phyloP scores from a whole-genome alignment of 805 yeast species.

The Zygotorulaspora chibaensis region DNA sequence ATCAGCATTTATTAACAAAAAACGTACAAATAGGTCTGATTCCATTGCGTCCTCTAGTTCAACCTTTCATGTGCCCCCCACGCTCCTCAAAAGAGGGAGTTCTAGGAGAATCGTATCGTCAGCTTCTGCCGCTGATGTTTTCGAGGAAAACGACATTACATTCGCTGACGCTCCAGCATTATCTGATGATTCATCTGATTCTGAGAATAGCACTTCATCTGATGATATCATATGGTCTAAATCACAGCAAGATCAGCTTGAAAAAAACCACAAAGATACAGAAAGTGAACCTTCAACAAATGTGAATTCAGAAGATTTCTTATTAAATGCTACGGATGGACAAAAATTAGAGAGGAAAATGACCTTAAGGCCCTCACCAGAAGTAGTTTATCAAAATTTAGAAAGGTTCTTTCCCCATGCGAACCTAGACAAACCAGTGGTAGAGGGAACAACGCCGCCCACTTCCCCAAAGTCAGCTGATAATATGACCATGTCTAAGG shows the following conservation, averaged over 20 bases:
- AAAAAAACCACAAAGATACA: not conserved
- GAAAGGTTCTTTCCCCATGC: conserved; percentile 91
- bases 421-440: conserved; percentile 85
- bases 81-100: conserved; percentile 27
- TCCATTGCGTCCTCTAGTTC: conserved; percentile 22
- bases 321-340: conserved; percentile 1
- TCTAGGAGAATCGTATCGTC: conserved; percentile 36
- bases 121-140: conserved; percentile 45
- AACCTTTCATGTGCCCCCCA: conserved; percentile 24
- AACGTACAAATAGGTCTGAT: conserved; percentile 20
- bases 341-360: conserved; percentile 35
- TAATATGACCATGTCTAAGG: conserved; percentile 9
- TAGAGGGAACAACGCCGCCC: conserved; percentile 65
- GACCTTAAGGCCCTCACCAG: conserved; percentile 93
- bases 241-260: not conserved
- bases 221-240: conserved; percentile 22
- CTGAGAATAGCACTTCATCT: conserved; percentile 25
- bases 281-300: conserved; percentile 2
- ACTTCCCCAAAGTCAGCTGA: conserved; percentile 42
- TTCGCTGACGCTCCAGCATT: conserved; percentile 71
- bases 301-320: conserved; percentile 8
- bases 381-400: conserved; percentile 84
- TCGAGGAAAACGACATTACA: conserved; percentile 65
- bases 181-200: conserved; percentile 50
- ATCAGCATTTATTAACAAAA: conserved; percentile 13